Percentiles rank a stretch among this genome's conserved stretches.
phyloP scores from a whole-genome alignment of 148 eudicot genomes.

The Polygonum maritimum region DNA sequence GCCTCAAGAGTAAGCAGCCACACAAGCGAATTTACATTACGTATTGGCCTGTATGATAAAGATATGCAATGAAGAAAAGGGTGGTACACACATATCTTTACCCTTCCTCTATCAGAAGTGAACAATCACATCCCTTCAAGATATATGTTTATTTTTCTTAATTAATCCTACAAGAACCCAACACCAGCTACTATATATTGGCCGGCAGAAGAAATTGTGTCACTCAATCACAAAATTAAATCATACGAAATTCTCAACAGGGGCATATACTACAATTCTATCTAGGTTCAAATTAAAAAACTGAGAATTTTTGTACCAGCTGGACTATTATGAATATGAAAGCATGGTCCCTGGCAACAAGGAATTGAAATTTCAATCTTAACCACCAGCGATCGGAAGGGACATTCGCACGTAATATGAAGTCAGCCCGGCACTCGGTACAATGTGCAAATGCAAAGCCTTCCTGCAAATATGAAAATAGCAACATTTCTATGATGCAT shows the following conservation, averaged over 20 bases:
- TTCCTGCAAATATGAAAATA: conserved; percentile 44
- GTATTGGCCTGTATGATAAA: background rate
- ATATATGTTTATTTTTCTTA: background rate
- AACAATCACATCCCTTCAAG: background rate
- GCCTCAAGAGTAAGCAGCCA: background rate
- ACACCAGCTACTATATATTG: background rate
- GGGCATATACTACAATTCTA: background rate
- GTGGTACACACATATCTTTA: background rate
- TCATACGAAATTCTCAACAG: background rate
- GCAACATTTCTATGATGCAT: no score
- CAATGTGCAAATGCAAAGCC: conserved; percentile 99
- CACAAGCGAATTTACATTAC: background rate
- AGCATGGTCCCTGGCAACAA: conserved; percentile 95
- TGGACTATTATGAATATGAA: conserved; percentile 83
- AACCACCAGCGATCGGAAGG: conserved; percentile 99
- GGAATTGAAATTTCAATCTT: conserved; percentile 92
- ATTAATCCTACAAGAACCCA: background rate
- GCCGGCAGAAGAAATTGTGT: background rate
- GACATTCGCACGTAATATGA: conserved; percentile 86
- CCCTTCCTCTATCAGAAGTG: background rate
- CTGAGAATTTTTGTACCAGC: conserved; percentile 45
- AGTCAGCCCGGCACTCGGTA: conserved; percentile 94
- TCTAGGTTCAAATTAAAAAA: background rate
- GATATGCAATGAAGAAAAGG: background rate
- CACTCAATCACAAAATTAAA: background rate